Percentiles rank a stretch among this genome's conserved stretches.
phyloP scores from a whole-genome alignment of 495 filamentous ascomycete species.

The Xylaria intraflava region DNA sequence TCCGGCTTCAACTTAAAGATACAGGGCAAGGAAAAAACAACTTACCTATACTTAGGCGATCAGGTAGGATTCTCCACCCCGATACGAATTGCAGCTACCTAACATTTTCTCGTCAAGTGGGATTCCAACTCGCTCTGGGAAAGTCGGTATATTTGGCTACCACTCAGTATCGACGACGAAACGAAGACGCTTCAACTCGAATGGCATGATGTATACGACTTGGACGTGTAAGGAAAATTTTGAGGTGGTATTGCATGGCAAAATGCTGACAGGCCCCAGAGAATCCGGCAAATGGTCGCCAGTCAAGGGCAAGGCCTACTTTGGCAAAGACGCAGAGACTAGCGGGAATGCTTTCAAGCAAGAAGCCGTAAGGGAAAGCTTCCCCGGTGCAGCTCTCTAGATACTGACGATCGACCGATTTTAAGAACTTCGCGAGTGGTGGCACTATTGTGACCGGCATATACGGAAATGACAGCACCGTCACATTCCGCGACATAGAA shows the following conservation, averaged over 20 bases:
- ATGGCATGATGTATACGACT: constrained; percentile 41
- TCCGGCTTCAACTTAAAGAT: constrained; percentile 44
- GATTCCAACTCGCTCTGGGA: constrained; percentile 48
- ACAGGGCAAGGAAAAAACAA: constrained; percentile 39
- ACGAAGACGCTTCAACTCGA: constrained; percentile 31
- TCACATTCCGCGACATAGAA: constrained; percentile 42
- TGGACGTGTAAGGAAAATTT: constrained; percentile 28
- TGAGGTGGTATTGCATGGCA: neutral
- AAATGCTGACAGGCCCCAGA: constrained; percentile 6
- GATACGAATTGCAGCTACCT: neutral
- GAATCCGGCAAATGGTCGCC: constrained; percentile 40
- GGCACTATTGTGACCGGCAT: constrained; percentile 42
- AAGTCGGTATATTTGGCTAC: constrained; percentile 48
- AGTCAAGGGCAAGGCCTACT: constrained; percentile 38
- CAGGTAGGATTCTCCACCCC: constrained; percentile 13
- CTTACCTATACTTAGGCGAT: constrained; percentile 46
- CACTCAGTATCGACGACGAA: constrained; percentile 35
- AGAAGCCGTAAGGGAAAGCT: constrained; percentile 29
- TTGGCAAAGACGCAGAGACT: constrained; percentile 32
- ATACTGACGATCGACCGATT: neutral
- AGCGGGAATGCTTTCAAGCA: constrained; percentile 41
- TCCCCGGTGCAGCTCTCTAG: neutral
- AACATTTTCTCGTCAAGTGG: constrained; percentile 28
- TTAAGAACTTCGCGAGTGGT: constrained; percentile 39
- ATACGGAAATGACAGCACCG: constrained; percentile 45